Conservation (phyloP, 257 asterid species). For the Gentiana macrophylla region DNA sequence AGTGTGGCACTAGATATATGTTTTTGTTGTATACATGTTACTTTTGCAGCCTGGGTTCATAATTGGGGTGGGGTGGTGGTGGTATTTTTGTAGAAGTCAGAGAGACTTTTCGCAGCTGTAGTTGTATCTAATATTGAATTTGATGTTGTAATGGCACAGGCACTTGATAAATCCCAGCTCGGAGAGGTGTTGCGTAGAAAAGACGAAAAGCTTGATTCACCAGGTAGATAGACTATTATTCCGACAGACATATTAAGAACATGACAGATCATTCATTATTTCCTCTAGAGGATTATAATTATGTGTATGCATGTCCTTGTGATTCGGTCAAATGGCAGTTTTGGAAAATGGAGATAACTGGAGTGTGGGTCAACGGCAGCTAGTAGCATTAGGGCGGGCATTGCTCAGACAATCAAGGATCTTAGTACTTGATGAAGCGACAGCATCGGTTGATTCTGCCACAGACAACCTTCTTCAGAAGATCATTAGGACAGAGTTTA, state of each 20-base stretch:
- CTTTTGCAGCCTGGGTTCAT: too few species aligned
- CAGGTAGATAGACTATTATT: slow-evolving; percentile 35
- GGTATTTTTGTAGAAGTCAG: too few species aligned
- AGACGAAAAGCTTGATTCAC: slow-evolving; percentile 77
- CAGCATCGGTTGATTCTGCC: slow-evolving; percentile 96
- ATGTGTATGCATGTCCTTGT: background rate
- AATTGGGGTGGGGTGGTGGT: too few species aligned
- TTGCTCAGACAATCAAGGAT: slow-evolving; percentile 86
- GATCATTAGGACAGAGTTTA: slow-evolving; percentile 79
- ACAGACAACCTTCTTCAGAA: slow-evolving; percentile 94
- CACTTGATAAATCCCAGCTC: slow-evolving; percentile 89
- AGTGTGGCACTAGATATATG: too few species aligned
- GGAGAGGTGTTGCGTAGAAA: slow-evolving; percentile 74
- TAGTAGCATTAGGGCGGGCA: slow-evolving; percentile 89
- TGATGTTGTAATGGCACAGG: slow-evolving; percentile 30
- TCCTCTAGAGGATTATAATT: background rate
- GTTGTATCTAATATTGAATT: background rate
- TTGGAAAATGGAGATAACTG: slow-evolving; percentile 87
- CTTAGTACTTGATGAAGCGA: slow-evolving; percentile 93
- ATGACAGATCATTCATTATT: background rate
- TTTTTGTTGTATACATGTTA: too few species aligned
- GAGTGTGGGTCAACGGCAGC: slow-evolving; percentile 97
- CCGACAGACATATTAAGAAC: background rate
- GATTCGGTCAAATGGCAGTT: slow-evolving; percentile 27
- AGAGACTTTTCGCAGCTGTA: too few species aligned